Percentiles rank a stretch among this genome's conserved stretches.
Conservation (phyloP, 2,329 filamentous ascomycete genomes). For the Monilinia fructigena region DNA sequence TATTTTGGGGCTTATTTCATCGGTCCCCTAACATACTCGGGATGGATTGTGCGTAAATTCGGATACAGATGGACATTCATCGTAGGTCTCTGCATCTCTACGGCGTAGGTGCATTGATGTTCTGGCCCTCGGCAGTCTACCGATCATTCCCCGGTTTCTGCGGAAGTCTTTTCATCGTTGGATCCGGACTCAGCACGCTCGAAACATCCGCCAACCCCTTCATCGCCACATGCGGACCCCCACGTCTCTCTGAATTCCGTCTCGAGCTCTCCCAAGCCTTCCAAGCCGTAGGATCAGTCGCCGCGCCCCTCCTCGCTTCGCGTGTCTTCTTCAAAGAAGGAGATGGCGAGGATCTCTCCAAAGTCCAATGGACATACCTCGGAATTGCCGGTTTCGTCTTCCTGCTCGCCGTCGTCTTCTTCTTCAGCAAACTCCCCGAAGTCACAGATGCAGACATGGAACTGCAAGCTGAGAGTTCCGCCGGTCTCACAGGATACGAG, state of each 20-base stretch:
- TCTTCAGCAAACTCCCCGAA: constrained; percentile 63
- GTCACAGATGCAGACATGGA: constrained; percentile 50
- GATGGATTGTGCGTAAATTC: constrained; percentile 66
- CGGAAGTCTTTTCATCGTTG: constrained; percentile 60
- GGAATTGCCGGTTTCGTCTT: constrained; percentile 74
- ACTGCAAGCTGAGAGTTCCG: constrained; percentile 43
- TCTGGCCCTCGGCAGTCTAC: constrained; percentile 72
- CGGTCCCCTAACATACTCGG: constrained; percentile 63
- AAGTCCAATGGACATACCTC: constrained; percentile 81
- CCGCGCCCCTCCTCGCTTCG: constrained; percentile 70
- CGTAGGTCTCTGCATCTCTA: constrained; percentile 71
- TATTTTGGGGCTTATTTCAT: constrained; percentile 73
- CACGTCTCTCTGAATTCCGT: constrained; percentile 70
- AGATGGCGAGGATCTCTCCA: constrained; percentile 42
- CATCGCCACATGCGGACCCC: constrained; percentile 67
- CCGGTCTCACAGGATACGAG: constrained; percentile 23
- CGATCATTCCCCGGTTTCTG: constrained; percentile 34
- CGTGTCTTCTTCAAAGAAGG: constrained; percentile 65
- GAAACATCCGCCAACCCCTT: constrained; percentile 81
- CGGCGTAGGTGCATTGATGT: constrained; percentile 72
- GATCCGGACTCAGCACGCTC: constrained; percentile 71
- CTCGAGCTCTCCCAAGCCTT: constrained; percentile 73
- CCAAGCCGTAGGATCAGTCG: constrained; percentile 70
- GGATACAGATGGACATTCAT: constrained; percentile 82
- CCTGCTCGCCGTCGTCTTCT: constrained; percentile 64